phyloP scores from a whole-genome alignment of 345 rosid genomes.

The Carallia brachiata region DNA sequence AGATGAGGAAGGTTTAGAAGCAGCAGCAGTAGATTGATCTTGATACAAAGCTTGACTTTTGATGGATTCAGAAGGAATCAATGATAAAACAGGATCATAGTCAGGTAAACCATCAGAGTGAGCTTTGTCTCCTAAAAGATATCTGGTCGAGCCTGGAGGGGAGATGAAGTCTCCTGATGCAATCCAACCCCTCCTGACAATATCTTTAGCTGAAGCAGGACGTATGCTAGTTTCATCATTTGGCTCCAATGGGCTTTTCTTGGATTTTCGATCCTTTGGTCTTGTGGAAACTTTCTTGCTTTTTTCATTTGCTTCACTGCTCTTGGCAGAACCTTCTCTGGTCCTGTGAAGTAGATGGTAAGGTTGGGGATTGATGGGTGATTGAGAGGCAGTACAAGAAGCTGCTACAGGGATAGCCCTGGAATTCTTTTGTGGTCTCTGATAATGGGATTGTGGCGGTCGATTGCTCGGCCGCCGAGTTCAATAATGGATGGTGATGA shows the following conservation, averaged over 20 bases:
- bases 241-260: conserved; percentile 30
- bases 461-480: conserved; percentile 62
- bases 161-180: conserved; percentile 42
- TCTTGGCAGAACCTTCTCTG: conserved; percentile 27
- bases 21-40: conserved; percentile 23
- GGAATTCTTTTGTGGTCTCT: conserved; percentile 57
- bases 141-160: conserved; percentile 75
- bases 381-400: conserved; percentile 40
- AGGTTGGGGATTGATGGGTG: conserved; percentile 44
- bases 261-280: conserved; percentile 21
- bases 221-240: conserved; percentile 7
- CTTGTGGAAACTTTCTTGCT: conserved; percentile 16
- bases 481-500: conserved; percentile 23
- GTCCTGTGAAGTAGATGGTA: conserved; percentile 38
- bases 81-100: conserved; percentile 38
- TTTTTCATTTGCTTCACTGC: conserved; percentile 14
- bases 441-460: conserved; percentile 87
- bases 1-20: conserved; percentile 36
- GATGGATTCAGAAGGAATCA: conserved; percentile 31
- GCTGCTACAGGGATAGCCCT: conserved; percentile 36
- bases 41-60: conserved; percentile 15
- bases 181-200: conserved; percentile 39
- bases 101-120: conserved; percentile 40
- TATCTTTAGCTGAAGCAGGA: conserved; percentile 1
- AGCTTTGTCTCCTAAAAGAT: conserved; percentile 51